A percentile compares a stretch with the other conserved stretches of the same genome.
These are phyloP conservation scores for Pleurozium schreberi DNA, from an alignment of 225 moss, liverwort and hornwort genomes.

Conservation along the genomic window DNA sequence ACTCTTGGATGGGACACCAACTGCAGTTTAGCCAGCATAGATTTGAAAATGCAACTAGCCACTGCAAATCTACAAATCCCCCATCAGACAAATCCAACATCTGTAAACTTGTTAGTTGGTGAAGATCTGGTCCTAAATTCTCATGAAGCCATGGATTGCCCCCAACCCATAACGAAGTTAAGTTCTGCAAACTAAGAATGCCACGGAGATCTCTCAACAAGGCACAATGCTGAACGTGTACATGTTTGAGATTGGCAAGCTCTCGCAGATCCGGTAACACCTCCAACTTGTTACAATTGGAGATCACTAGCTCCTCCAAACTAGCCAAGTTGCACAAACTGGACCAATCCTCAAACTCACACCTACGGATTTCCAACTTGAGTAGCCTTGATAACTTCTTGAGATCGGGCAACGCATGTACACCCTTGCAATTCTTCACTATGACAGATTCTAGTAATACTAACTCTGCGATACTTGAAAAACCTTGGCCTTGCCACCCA, in stretches of 20 bases:
- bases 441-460: rapidly evolving
- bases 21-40: rapidly evolving
- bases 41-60: rapidly evolving
- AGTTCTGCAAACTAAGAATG: not conserved
- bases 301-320: rapidly evolving
- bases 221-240: rapidly evolving
- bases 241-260: rapidly evolving
- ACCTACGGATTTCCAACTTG: rapidly evolving
- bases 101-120: rapidly evolving
- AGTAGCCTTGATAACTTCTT: not conserved
- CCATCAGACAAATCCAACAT: rapidly evolving
- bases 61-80: not conserved
- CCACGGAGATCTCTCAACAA: not conserved
- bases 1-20: not conserved
- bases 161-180: rapidly evolving
- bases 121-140: rapidly evolving
- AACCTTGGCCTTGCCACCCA: not conserved
- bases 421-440: not conserved
- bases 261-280: rapidly evolving
- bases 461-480: not conserved
- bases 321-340: rapidly evolving
- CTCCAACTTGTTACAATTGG: not conserved
- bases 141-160: not conserved
- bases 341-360: not conserved
- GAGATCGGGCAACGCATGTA: rapidly evolving